Conservation (phyloP, 139 green algal genomes). For the Tetradesmus obliquus region DNA sequence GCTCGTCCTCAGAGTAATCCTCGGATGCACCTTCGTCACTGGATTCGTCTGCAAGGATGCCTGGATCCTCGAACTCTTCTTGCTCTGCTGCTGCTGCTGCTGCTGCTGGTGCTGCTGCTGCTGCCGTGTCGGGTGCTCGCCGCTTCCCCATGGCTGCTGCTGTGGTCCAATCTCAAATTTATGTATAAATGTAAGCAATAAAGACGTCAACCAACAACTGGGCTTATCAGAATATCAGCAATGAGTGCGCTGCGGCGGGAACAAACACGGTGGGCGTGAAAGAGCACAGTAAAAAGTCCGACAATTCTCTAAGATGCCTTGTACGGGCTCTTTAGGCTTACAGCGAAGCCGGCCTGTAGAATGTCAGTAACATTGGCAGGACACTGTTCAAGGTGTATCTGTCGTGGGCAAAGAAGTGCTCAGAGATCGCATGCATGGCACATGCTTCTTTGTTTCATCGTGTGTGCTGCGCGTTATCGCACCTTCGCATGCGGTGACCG, state of each 20-base stretch:
- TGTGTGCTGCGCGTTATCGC: too few relatives aligned
- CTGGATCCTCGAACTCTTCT: slow-evolving; percentile 15
- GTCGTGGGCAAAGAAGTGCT: neutral
- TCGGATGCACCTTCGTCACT: neutral
- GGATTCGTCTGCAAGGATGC: slow-evolving; percentile 33
- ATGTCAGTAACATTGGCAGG: slow-evolving; percentile 2
- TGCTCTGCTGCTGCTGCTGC: neutral
- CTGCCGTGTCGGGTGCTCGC: neutral
- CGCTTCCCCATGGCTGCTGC: neutral
- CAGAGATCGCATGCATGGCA: too few relatives aligned
- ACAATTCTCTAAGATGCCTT: too few relatives aligned
- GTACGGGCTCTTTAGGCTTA: too few relatives aligned
- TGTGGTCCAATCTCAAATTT: neutral
- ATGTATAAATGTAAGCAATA: neutral
- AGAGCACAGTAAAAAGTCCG: too few relatives aligned
- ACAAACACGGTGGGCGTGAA: neutral
- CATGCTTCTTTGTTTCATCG: too few relatives aligned
- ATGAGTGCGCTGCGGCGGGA: neutral
- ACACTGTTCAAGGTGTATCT: neutral
- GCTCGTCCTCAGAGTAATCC: neutral
- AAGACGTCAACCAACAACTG: neutral
- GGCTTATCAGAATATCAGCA: neutral
- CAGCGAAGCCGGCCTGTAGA: neutral
- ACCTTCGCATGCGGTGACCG: too few relatives aligned
- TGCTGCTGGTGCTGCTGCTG: neutral